Conservation (phyloP, 305 asterid species). For the Fraxinus sp. region DNA sequence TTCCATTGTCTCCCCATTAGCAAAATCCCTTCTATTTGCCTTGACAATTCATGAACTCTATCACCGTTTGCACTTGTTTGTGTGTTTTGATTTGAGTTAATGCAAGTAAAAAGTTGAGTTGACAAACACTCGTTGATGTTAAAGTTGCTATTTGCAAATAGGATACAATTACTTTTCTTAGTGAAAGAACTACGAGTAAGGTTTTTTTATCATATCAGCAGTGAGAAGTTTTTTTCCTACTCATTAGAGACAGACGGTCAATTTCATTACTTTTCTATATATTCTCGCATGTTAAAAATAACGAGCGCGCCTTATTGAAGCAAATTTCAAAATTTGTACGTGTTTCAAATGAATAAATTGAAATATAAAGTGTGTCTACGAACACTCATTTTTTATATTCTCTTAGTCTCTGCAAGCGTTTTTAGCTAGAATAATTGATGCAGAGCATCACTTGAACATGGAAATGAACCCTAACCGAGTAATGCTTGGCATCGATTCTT, state of each 20-base stretch:
- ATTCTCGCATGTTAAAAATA: not conserved
- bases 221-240: not conserved
- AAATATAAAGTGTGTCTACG: not conserved
- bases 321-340: not conserved
- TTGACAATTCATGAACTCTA: not conserved
- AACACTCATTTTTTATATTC: not conserved
- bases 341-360: not conserved
- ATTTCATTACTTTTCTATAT: too few species aligned
- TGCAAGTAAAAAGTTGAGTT: not conserved
- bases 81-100: not conserved
- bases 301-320: not conserved
- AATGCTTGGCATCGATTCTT: not conserved
- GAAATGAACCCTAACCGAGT: not conserved
- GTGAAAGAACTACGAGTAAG: not conserved
- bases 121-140: not conserved
- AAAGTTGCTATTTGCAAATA: not conserved
- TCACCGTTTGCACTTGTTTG: not conserved
- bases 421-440: not conserved
- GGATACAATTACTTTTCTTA: not conserved
- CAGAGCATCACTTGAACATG: not conserved
- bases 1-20: conserved; percentile 5
- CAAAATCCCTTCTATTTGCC: not conserved
- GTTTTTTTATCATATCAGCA: not conserved
- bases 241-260: not conserved
- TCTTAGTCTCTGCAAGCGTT: not conserved